phyloP scores from a whole-genome alignment of 768 basidiomycete species.

The Sporobolomyces phaffii region DNA sequence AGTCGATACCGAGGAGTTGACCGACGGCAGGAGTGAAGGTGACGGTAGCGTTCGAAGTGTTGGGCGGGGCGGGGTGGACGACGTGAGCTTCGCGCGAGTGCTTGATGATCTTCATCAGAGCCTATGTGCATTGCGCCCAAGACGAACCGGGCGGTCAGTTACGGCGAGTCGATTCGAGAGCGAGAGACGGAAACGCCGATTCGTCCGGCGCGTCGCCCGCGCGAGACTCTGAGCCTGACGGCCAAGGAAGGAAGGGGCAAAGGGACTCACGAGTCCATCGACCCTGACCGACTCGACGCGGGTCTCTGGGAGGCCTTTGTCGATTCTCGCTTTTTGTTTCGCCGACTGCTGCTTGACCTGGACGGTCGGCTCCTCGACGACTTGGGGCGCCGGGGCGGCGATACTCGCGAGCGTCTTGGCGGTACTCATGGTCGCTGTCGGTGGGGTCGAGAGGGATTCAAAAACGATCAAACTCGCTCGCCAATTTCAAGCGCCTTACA shows the following conservation, averaged over 20 bases:
- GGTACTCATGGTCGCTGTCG: background rate
- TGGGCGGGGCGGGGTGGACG: slow-evolving; percentile 31
- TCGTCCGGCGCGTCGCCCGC: background rate
- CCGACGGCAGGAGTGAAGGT: slow-evolving; percentile 40
- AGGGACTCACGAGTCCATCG: slow-evolving; percentile 38
- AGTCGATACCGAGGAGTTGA: slow-evolving; percentile 42
- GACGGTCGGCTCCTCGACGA: background rate
- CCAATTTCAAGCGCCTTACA: too few relatives aligned
- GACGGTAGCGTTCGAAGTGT: slow-evolving; percentile 38
- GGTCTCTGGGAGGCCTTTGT: slow-evolving; percentile 27
- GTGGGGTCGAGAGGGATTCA: background rate
- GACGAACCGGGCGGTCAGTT: too few relatives aligned
- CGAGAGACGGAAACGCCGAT: background rate
- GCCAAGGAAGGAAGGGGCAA: too few relatives aligned
- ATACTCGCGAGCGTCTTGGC: slow-evolving; percentile 33
- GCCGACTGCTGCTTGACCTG: slow-evolving; percentile 12
- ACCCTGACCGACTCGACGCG: slow-evolving; percentile 33
- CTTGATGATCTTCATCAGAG: slow-evolving; percentile 43
- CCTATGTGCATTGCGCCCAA: too few relatives aligned
- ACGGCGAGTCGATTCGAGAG: background rate
- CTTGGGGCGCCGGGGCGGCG: slow-evolving; percentile 23
- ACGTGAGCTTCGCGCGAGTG: slow-evolving; percentile 38
- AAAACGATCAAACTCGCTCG: background rate
- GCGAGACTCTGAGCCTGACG: too few relatives aligned
- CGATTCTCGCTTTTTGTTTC: slow-evolving; percentile 20